Evolutionary conservation across 768 basidiomycete species (phyloP).

Genomic region (Xanthoconium purpureum): DNA sequence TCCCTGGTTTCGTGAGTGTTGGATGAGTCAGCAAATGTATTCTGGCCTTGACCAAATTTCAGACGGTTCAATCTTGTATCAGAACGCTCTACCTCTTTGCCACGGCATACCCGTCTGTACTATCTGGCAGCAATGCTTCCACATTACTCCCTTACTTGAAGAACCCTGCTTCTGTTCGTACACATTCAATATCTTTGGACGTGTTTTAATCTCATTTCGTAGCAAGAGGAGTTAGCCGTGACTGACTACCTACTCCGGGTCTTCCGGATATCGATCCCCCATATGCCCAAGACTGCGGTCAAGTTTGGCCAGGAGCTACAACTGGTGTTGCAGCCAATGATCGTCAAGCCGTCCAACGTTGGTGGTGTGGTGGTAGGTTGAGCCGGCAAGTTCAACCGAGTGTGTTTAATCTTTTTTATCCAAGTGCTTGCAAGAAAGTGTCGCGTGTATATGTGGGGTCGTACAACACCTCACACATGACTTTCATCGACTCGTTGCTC

Average conservation of each 20-base stretch:
- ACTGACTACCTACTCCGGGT: conserved; percentile 87
- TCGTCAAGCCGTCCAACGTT: conserved; percentile 73
- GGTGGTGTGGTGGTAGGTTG: conserved; percentile 61
- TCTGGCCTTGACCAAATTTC: neutral
- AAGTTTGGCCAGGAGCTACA: conserved; percentile 90
- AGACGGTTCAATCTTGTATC: conserved; percentile 84
- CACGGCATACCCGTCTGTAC: conserved; percentile 75
- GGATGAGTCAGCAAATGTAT: neutral
- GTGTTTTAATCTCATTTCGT: conserved; percentile 1
- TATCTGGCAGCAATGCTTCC: conserved; percentile 81
- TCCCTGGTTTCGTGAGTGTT: conserved; percentile 69
- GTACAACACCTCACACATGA: conserved; percentile 87
- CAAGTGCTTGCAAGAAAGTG: conserved; percentile 84
- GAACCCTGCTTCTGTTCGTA: conserved; percentile 67
- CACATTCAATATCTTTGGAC: neutral
- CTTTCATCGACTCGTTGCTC: conserved; percentile 68
- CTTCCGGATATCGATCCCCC: conserved; percentile 79
- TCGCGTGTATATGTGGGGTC: conserved; percentile 88
- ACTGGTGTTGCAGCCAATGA: conserved; percentile 80
- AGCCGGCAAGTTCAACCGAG: neutral
- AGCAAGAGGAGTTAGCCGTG: conserved; percentile 82
- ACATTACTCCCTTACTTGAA: conserved; percentile 90
- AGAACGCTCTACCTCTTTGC: conserved; percentile 82
- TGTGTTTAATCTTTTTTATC: neutral
- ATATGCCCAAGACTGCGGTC: conserved; percentile 84